These are phyloP conservation scores for Boletellus sp. DNA, from an alignment of 768 basidiomycete genomes.

Conservation along the genomic window DNA sequence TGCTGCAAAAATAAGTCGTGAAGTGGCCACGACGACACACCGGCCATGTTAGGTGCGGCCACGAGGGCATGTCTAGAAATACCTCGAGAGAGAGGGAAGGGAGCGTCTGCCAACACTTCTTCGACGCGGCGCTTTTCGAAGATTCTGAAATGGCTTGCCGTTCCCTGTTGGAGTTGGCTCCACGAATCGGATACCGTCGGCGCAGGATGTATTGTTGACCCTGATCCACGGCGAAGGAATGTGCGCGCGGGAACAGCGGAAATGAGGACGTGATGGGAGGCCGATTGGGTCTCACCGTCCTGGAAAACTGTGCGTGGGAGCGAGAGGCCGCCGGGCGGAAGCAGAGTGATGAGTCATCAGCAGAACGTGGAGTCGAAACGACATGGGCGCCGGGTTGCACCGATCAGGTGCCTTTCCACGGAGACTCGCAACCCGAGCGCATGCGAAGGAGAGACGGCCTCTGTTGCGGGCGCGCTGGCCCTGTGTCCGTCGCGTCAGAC, in stretches of 20 bases:
- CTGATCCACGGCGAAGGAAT: constrained; percentile 30
- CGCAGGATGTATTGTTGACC: constrained; percentile 21
- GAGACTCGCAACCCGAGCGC: no score
- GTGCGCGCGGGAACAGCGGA: constrained; percentile 26
- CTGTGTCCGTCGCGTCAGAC: not conserved
- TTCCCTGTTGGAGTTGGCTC: constrained; percentile 10
- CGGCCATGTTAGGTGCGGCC: not conserved
- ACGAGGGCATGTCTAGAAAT: constrained; percentile 25
- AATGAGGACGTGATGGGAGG: constrained; percentile 8
- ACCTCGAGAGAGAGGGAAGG: constrained; percentile 18
- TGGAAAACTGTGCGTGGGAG: constrained; percentile 22
- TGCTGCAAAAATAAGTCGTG: constrained; percentile 24
- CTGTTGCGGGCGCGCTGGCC: not conserved
- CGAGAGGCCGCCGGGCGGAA: constrained; percentile 22
- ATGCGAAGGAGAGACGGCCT: no score
- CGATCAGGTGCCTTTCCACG: not conserved
- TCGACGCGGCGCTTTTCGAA: constrained; percentile 34
- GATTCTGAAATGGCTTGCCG: constrained; percentile 10
- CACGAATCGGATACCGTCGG: constrained; percentile 6
- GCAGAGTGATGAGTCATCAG: constrained; percentile 22
- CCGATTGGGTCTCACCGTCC: constrained; percentile 2
- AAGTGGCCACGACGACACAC: constrained; percentile 5
- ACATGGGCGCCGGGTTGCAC: constrained; percentile 6
- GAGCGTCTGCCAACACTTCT: constrained; percentile 8
- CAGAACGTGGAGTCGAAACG: constrained; percentile 13